Conservation (phyloP, 2,329 filamentous ascomycete species). For the Pseudocercospora macadamiae region DNA sequence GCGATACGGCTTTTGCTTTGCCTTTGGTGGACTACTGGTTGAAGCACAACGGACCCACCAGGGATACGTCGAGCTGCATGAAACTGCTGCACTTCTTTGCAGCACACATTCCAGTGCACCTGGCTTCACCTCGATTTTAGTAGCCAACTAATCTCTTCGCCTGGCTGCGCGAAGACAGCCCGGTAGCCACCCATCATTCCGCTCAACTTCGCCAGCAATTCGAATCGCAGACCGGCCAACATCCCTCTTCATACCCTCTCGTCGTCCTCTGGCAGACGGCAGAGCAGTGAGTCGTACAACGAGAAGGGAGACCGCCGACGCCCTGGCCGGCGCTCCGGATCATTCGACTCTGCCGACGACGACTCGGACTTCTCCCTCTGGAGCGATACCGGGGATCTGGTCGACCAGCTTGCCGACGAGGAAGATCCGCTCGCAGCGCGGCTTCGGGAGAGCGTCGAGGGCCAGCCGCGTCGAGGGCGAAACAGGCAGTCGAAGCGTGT, state of each 20-base stretch:
- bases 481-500: constrained; percentile 59
- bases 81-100: background rate
- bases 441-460: constrained; percentile 68
- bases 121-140: constrained; percentile 4
- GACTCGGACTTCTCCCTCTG: constrained; percentile 75
- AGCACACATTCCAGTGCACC: constrained; percentile 6
- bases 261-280: constrained; percentile 46
- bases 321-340: constrained; percentile 44
- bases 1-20: background rate
- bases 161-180: constrained; percentile 23
- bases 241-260: constrained; percentile 82
- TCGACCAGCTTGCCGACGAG: constrained; percentile 82
- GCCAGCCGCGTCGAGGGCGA: constrained; percentile 47
- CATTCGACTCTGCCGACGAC: constrained; percentile 27
- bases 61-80: constrained; percentile 4
- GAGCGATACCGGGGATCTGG: constrained; percentile 94
- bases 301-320: constrained; percentile 55
- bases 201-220: constrained; percentile 47
- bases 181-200: constrained; percentile 76
- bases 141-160: constrained; percentile 4
- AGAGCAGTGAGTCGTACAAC: constrained; percentile 46
- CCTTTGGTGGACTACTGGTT: background rate
- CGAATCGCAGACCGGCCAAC: constrained; percentile 71
- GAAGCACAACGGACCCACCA: constrained; percentile 3
- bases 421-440: constrained; percentile 78